These are phyloP conservation scores for Leccinum pellstonianum DNA, from an alignment of 768 basidiomycete species.

Conservation along the genomic window DNA sequence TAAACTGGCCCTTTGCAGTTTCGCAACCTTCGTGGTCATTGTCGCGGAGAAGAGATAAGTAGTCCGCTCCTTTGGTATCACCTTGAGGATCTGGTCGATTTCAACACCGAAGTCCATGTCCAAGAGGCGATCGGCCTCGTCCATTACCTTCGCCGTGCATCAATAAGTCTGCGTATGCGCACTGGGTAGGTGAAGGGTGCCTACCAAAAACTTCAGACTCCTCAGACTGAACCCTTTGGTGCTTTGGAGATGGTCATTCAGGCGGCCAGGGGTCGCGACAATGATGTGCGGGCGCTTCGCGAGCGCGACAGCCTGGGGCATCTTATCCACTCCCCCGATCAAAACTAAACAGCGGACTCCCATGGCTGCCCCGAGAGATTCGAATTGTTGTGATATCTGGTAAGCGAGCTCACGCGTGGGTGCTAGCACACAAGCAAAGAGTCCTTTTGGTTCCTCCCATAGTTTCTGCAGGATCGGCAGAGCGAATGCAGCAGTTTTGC, in stretches of 20 bases:
- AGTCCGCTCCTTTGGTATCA: constrained; percentile 89
- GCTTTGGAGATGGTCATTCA: constrained; percentile 92
- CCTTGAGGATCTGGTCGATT: constrained; percentile 95
- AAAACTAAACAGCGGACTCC: constrained; percentile 89
- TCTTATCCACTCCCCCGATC: constrained; percentile 94
- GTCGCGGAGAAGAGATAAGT: constrained; percentile 98
- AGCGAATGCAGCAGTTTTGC: constrained; percentile 97
- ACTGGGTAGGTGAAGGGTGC: constrained; percentile 25
- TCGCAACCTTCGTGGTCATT: constrained; percentile 98
- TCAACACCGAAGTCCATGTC: constrained; percentile 97
- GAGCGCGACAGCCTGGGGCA: constrained; percentile 86
- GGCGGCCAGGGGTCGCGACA: constrained; percentile 91
- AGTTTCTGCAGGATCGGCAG: constrained; percentile 93
- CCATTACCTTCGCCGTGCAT: constrained; percentile 67
- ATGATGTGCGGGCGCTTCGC: constrained; percentile 94
- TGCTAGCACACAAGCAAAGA: constrained; percentile 91
- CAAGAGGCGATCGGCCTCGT: constrained; percentile 92
- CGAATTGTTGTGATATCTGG: constrained; percentile 97
- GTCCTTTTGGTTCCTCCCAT: constrained; percentile 92
- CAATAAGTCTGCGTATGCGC: not conserved
- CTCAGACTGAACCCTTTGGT: constrained; percentile 95
- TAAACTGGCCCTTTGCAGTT: constrained; percentile 91
- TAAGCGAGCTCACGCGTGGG: constrained; percentile 98
- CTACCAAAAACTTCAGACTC: constrained; percentile 81
- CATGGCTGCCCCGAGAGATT: constrained; percentile 86